Conservation (phyloP, 257 asterid species). For the Solanum chilense region DNA sequence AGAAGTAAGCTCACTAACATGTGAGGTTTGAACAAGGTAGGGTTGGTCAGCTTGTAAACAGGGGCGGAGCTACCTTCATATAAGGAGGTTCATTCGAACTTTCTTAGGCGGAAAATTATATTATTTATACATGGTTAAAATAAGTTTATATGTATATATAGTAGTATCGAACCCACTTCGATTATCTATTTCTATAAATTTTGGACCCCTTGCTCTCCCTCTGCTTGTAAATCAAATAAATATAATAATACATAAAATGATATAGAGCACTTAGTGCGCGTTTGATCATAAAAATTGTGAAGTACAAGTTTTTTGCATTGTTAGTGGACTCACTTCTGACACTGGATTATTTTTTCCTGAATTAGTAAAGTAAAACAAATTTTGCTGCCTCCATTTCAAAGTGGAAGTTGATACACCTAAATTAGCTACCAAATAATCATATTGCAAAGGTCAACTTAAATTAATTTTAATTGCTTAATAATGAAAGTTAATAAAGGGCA, state of each 20-base stretch:
- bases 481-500: not conserved
- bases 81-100: no score
- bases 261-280: not conserved
- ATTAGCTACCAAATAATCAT: not conserved
- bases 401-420: not conserved
- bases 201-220: no score
- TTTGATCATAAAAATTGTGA: no score
- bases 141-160: no score
- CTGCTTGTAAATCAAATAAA: not conserved
- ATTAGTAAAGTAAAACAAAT: not conserved
- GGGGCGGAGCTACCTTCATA: no score
- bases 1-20: not conserved
- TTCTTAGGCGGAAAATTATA: fast-evolving
- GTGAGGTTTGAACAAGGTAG: not conserved
- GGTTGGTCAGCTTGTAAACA: not conserved
- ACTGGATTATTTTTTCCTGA: not conserved
- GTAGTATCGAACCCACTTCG: no score
- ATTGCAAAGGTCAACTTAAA: not conserved
- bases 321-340: not conserved
- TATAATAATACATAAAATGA: not conserved
- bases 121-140: no score
- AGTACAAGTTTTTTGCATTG: not conserved
- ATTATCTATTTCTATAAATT: no score
- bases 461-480: not conserved
- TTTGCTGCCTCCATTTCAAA: not conserved